Base-by-base conservation (phyloP, 768 basidiomycete genomes). In the Kwoniella sp. region DNA sequence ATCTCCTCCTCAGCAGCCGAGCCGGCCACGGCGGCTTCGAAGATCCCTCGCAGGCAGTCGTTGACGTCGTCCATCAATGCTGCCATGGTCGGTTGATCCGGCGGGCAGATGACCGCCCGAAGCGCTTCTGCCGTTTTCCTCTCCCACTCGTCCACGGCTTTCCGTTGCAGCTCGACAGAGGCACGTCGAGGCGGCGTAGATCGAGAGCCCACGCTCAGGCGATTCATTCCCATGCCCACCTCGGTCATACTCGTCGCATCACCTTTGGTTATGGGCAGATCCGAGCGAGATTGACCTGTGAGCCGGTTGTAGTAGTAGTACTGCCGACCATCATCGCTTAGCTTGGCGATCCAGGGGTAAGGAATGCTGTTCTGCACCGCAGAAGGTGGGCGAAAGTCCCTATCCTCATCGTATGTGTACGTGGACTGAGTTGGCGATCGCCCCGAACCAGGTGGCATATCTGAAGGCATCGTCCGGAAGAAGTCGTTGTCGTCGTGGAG, bases 251-350 rank as follows among this genome's bases (percentile, higher is more conserved):
- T 39, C 5, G 41, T 39, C 7, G 29, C 37, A 26, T 56, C 63
- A 2, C 44, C 50, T 22, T 42, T 45, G 14, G 37, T 31, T 7
- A 43, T 20, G 15, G 67, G 67, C 15, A 48, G 41, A 25, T 66
- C 56, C 31, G 20, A 28, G 3, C 57, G 44, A 14, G 84, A 77
- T 46, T 81, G 76, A 12, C 85, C 85, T 53, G 84, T 84, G 20
- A 79, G 65, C 57, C 79, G 83, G 77, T 92, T 91, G 71, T 80
- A 71, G 72, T 87, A 91, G 66, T 82, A 88, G 69, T 86, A 88
- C 3, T 85, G 82, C 75, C 82, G 77, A 29, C 88, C 88, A 61
- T 91, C 89, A 64, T 89, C 88, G 20, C 85, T 85, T 38, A 89
- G 78, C 48, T 82, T 82, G 63, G 81, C 82, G 19, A 84, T 76